Percentiles rank a stretch among this genome's conserved stretches.
phyloP scores from a whole-genome alignment of 2,329 filamentous ascomycete species.

The Rutstroemia sp. region DNA sequence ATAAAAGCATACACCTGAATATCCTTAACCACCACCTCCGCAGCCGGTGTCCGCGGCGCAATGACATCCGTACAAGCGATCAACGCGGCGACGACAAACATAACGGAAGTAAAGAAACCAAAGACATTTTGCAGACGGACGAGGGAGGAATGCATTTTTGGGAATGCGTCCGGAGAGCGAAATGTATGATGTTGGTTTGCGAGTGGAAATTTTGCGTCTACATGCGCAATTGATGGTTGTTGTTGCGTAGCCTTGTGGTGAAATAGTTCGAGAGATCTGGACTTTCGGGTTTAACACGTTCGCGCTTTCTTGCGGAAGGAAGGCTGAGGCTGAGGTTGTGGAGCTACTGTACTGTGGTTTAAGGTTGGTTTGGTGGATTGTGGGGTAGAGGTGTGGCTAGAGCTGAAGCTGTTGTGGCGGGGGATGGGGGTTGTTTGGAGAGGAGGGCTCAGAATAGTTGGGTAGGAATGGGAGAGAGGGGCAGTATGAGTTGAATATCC shows the following conservation, averaged over 20 bases:
- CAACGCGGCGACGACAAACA: conserved; percentile 69
- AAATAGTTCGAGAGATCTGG: neutral
- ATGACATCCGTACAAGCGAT: conserved; percentile 76
- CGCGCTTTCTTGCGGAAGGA: conserved; percentile 9
- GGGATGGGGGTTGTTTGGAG: neutral
- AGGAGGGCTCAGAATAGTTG: too few species aligned
- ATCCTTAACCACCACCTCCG: conserved; percentile 60
- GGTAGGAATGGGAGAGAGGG: neutral
- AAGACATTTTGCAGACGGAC: conserved; percentile 88
- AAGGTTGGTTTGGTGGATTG: conserved; percentile 13
- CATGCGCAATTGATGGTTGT: neutral
- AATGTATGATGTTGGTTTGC: neutral
- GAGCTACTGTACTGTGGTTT: neutral
- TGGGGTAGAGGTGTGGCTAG: conserved; percentile 17
- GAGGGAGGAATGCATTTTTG: conserved; percentile 68
- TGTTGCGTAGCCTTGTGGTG: neutral
- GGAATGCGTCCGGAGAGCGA: neutral
- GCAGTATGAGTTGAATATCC: neutral
- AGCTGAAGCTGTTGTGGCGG: conserved; percentile 1
- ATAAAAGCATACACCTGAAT: conserved; percentile 66
- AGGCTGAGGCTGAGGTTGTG: neutral
- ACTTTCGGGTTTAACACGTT: conserved; percentile 18
- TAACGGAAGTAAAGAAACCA: conserved; percentile 95
- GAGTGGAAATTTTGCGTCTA: neutral
- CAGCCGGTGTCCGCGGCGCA: conserved; percentile 59